Percentiles rank a stretch among this genome's conserved stretches.
These are phyloP conservation scores for Epichloe sibirici DNA, from an alignment of 2,329 filamentous ascomycete species.

Conservation along the genomic window DNA sequence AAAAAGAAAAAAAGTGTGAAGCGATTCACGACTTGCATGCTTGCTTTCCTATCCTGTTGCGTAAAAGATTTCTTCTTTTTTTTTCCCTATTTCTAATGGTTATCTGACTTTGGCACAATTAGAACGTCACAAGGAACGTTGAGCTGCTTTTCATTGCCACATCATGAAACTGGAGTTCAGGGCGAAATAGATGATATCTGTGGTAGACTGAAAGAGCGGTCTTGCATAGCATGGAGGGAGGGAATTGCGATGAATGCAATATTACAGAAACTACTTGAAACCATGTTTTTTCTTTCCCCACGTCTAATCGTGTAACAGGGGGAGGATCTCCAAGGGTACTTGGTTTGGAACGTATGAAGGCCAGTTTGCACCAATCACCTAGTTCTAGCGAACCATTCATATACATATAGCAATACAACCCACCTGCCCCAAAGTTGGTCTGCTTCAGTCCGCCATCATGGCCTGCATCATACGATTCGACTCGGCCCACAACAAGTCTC, in stretches of 20 bases:
- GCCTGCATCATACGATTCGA: slow-evolving; percentile 14
- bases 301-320: too few species aligned
- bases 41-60: neutral
- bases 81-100: neutral
- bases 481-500: slow-evolving; percentile 3
- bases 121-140: neutral
- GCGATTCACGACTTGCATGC: neutral
- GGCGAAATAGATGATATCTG: neutral
- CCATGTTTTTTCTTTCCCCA: too few species aligned
- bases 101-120: neutral
- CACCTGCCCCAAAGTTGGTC: neutral
- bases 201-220: neutral
- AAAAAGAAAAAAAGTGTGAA: neutral
- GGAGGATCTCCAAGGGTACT: too few species aligned
- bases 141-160: neutral
- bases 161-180: neutral
- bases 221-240: neutral
- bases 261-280: neutral
- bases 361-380: too few species aligned
- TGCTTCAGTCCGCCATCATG: slow-evolving; percentile 11
- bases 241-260: neutral
- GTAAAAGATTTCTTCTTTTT: neutral
- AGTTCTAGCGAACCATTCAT: too few species aligned
- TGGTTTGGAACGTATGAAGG: too few species aligned
- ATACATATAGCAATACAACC: neutral